Conservation (phyloP, 2,329 filamentous ascomycete genomes). For the Calonectria naviculata region DNA sequence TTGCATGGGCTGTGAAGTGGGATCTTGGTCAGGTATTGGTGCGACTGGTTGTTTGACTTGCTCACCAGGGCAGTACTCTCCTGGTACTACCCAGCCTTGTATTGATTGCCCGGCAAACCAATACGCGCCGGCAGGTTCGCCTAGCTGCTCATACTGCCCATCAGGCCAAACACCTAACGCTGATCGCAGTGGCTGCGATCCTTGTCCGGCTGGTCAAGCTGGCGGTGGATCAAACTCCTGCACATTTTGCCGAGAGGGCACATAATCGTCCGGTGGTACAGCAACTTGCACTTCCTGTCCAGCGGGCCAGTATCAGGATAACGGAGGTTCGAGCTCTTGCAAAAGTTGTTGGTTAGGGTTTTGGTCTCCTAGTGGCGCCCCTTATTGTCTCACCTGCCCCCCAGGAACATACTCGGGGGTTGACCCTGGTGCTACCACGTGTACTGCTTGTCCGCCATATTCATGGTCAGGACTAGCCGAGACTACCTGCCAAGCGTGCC, state of each 20-base stretch:
- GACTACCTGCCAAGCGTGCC: too few relatives aligned
- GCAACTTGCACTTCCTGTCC: neutral
- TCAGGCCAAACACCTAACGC: neutral
- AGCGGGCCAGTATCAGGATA: neutral
- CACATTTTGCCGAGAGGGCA: too few relatives aligned
- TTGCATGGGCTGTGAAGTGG: neutral
- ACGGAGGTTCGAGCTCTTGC: too few relatives aligned
- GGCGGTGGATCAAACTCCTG: neutral
- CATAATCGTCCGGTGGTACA: too few relatives aligned
- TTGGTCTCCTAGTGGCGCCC: too few relatives aligned
- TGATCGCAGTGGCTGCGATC: neutral
- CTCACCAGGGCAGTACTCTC: neutral
- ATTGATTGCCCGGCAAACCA: neutral
- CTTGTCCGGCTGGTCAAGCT: neutral
- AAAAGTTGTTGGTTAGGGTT: too few relatives aligned
- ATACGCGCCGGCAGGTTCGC: neutral
- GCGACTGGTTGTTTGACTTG: neutral
- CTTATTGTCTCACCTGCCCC: too few relatives aligned
- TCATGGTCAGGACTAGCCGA: too few relatives aligned
- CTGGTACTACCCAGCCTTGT: neutral
- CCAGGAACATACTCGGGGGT: too few relatives aligned
- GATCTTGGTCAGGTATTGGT: neutral
- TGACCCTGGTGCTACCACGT: too few relatives aligned
- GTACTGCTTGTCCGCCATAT: too few relatives aligned
- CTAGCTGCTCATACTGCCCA: neutral